A percentile compares a stretch with the other conserved stretches of the same genome.
Conservation (phyloP, 768 basidiomycete genomes). For the Russula compacta region DNA sequence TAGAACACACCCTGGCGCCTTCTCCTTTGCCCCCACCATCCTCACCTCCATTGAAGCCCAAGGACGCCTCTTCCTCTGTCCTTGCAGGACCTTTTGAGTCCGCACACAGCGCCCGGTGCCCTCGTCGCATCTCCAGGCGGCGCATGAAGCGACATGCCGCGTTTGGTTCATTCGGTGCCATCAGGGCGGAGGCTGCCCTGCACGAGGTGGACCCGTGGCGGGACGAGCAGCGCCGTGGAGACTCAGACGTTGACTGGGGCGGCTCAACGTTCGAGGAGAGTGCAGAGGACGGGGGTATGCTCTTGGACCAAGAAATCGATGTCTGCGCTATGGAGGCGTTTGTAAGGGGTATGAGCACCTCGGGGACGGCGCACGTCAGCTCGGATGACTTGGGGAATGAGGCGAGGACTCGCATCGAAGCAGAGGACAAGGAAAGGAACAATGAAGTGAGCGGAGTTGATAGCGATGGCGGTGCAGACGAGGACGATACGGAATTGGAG, state of each 20-base stretch:
- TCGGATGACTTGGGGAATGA: conserved; percentile 60
- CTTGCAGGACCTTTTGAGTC: conserved; percentile 25
- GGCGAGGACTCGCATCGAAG: conserved; percentile 39
- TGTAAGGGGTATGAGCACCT: conserved; percentile 39
- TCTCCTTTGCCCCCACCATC: not conserved
- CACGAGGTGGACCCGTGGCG: conserved; percentile 33
- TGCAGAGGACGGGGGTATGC: conserved; percentile 30
- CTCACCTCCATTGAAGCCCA: conserved; percentile 22
- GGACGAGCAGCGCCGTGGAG: conserved; percentile 47
- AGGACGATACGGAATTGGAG: conserved; percentile 19
- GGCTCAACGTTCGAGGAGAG: conserved; percentile 25
- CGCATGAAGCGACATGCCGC: conserved; percentile 24
- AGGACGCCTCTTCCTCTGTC: conserved; percentile 30
- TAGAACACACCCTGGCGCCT: not conserved
- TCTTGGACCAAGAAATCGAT: conserved; percentile 44
- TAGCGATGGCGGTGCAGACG: conserved; percentile 15
- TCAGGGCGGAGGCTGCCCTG: conserved; percentile 44
- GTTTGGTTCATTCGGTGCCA: conserved; percentile 46
- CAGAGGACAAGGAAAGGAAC: conserved; percentile 31
- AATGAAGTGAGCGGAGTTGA: conserved; percentile 31
- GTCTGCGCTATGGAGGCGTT: conserved; percentile 46
- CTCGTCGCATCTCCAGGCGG: conserved; percentile 14
- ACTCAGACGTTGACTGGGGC: conserved; percentile 66
- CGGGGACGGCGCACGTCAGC: conserved; percentile 42
- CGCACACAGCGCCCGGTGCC: conserved; percentile 20